A percentile compares a stretch with the other conserved stretches of the same genome.
These are phyloP conservation scores for Pichia sp. DNA, from an alignment of 1,139 yeast species.

Conservation along the genomic window DNA sequence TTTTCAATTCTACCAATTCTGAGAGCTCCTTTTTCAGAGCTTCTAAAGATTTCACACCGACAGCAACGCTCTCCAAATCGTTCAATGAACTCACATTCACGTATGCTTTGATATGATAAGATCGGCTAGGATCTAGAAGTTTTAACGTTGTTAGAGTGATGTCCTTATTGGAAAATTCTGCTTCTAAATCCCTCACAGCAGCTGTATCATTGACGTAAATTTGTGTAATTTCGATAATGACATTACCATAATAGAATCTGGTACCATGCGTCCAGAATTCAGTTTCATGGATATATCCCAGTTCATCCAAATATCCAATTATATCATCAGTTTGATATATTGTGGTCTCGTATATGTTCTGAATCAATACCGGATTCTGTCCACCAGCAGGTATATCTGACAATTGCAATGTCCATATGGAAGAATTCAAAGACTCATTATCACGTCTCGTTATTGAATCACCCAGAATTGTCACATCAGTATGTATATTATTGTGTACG, in stretches of 20 bases:
- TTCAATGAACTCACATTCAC: constrained; percentile 67
- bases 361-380: constrained; percentile 56
- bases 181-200: constrained; percentile 10
- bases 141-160: constrained; percentile 23
- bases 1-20: constrained; percentile 58
- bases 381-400: constrained; percentile 89
- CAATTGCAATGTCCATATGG: constrained; percentile 59
- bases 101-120: constrained; percentile 58
- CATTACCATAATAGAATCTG: constrained; percentile 56
- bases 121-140: constrained; percentile 48
- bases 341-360: constrained; percentile 64
- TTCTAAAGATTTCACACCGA: constrained; percentile 57
- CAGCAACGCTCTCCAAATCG: constrained; percentile 64
- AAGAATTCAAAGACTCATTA: constrained; percentile 14
- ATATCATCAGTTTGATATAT: constrained; percentile 32
- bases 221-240: constrained; percentile 54
- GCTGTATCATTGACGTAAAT: constrained; percentile 28
- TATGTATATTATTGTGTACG: neutral
- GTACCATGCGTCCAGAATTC: constrained; percentile 65
- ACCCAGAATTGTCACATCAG: constrained; percentile 4
- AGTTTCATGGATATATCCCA: constrained; percentile 64
- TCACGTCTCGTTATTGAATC: constrained; percentile 14
- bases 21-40: constrained; percentile 56
- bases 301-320: constrained; percentile 40
- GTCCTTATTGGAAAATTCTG: constrained; percentile 9